phyloP scores from a whole-genome alignment of 148 eudicot species.

The Amaranthus cruentus region DNA sequence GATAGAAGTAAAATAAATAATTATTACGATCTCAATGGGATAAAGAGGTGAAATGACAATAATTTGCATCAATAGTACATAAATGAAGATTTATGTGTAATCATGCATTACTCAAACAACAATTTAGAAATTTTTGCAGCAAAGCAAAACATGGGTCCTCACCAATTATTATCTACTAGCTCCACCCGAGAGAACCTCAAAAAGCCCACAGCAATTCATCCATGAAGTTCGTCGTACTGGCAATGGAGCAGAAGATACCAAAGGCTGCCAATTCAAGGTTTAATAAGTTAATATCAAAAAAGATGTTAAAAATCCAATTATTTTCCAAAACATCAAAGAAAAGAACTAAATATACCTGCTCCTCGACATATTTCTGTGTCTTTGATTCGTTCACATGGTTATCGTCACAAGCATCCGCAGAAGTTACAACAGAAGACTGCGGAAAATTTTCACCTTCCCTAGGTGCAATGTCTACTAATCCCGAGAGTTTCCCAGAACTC shows the following conservation, averaged over 20 bases:
- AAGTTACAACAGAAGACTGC: conserved; percentile 21
- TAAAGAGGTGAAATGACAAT: neutral
- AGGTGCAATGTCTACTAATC: conserved; percentile 11
- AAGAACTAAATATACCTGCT: conserved; percentile 30
- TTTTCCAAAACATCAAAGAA: neutral
- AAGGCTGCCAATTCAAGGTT: conserved; percentile 41
- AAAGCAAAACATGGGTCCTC: conserved; percentile 1
- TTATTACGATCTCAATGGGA: neutral
- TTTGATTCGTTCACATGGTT: conserved; percentile 32
- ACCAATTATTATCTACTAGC: conserved; percentile 48
- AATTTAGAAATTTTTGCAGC: neutral
- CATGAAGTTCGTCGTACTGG: conserved; percentile 55
- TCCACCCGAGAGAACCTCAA: conserved; percentile 64
- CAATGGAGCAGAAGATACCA: conserved; percentile 33
- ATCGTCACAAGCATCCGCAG: conserved; percentile 24
- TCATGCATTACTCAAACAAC: neutral
- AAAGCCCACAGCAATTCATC: conserved; percentile 79
- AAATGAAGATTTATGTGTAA: neutral
- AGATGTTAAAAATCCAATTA: neutral
- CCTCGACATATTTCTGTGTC: conserved; percentile 38
- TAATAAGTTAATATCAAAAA: conserved; percentile 11
- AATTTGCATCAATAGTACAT: neutral
- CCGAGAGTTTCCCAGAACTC: conserved; percentile 8
- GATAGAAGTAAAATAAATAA: neutral
- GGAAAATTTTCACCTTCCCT: conserved; percentile 26